Conservation (phyloP, 2,329 filamentous ascomycete genomes). For the Aspergillus luchuensis region DNA sequence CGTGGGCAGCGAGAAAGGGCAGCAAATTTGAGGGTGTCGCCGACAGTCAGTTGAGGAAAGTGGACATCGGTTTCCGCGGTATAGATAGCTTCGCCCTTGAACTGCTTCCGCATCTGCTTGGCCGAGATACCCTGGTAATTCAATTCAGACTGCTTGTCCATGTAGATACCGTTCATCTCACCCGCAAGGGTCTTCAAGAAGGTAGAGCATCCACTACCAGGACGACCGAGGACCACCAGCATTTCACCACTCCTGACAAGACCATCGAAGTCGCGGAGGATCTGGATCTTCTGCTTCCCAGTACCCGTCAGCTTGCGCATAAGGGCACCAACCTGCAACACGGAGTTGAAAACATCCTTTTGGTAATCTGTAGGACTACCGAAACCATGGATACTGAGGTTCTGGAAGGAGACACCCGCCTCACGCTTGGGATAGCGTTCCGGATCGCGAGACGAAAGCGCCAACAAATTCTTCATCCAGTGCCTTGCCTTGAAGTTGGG, state of each 20-base stretch:
- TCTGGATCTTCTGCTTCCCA: conserved; percentile 56
- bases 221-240: conserved; percentile 58
- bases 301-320: conserved; percentile 36
- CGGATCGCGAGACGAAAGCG: conserved; percentile 53
- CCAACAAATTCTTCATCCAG: conserved; percentile 52
- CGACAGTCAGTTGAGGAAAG: conserved; percentile 76
- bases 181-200: conserved; percentile 83
- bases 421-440: conserved; percentile 56
- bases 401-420: conserved; percentile 66
- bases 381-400: conserved; percentile 69
- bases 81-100: conserved; percentile 84
- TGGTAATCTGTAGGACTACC: conserved; percentile 71
- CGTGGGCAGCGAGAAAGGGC: conserved; percentile 63
- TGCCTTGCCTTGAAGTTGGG: conserved; percentile 48
- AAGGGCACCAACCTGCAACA: conserved; percentile 39
- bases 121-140: conserved; percentile 69
- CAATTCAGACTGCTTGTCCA: conserved; percentile 70
- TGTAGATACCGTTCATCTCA: conserved; percentile 77
- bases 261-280: conserved; percentile 66
- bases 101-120: conserved; percentile 64
- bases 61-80: conserved; percentile 83
- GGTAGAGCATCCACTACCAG: conserved; percentile 69
- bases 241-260: conserved; percentile 61
- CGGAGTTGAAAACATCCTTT: conserved; percentile 43
- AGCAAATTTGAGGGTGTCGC: conserved; percentile 77